Evolutionary conservation across 345 rosid species (phyloP), one percentile per base, ranked within the genome.

Genomic region (Adansonia digitata): DNA sequence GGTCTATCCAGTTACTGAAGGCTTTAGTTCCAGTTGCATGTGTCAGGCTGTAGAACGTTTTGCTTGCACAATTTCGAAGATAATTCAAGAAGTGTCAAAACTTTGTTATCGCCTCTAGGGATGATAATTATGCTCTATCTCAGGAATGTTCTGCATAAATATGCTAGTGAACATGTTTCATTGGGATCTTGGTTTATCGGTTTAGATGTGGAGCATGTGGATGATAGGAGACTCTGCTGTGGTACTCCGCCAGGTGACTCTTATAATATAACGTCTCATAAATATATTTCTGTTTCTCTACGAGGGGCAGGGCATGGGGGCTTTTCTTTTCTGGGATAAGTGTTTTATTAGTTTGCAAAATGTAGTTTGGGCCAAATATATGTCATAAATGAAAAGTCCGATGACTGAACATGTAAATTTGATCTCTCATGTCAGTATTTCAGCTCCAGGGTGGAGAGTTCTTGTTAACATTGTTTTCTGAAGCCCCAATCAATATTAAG

Each of bases 221-320:
- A 89, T 78, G 88, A 89, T 52, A 80, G 79, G 56, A 83, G 88
- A 70, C 79, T 92, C 40, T 92, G 98, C 65, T 94, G 97, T 45
- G 88, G 89, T 48, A 92, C 94, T 35, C 86, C 92, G 11, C 92
- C 88, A 48, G 97, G 98, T 90, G 85, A 84, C 59, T 66, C 27
- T 31, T 13, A 8, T 22, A 2, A 24, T 14, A n/a, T 39, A 6
- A 62, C 13, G 60, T 26, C 35, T 26, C 39, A 60, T 29, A 29
- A 29, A 15, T 13, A 6, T 4, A 39, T 37, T 5, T 39, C 64
- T 7, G 4, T 46, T 49, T 48, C 24, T 68, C 26, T 5, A 7
- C n/a, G 18, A 62, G 6, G 43, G 67, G 24, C 9, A 9, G 43
- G 1, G 5, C 8, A 62, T 7, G 43, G 67, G 27, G 26, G 80